Base-by-base conservation (phyloP, 805 yeast species). In the Crinitomyces ghanaensis region DNA sequence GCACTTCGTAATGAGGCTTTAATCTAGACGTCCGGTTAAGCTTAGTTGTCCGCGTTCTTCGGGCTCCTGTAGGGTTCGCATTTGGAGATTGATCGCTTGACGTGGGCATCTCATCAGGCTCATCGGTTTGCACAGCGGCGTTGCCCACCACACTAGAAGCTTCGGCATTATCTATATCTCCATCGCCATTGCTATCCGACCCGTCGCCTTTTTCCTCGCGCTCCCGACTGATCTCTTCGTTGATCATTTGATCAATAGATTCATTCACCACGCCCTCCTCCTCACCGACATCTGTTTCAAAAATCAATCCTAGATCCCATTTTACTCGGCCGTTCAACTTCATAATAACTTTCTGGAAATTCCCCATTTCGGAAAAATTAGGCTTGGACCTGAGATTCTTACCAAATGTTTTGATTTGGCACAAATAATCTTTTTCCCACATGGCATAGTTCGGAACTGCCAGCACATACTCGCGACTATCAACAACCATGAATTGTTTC, bases 241-340 rank as follows among this genome's bases (percentile, higher is more conserved):
- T 19, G 11, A n/a, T 28, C 12, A 13, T 14, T 11, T 14, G 28
- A 12, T 25, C 17, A 25, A 25, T 12, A n/a, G n/a, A n/a, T n/a
- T n/a, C n/a, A n/a, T n/a, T n/a, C n/a, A n/a, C n/a, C n/a, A n/a
- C n/a, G n/a, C n/a, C n/a, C 11, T 48, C 46, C 19, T 57, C 17
- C 5, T 14, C 20, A 3, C 25, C 53, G 19, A 51, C 51, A 34
- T 78, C 77, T 38, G 79, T 58, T 51, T 84, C 94, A 56, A 83
- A 82, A 14, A 69, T 42, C 44, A 81, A 57, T 0, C 95, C 95
- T 30, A 77, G 57, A 22, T 65, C 70, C 95, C 95, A 85, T n/a
- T 59, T 51, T 5, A 85, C 91, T 25, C 63, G 59, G 19, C 85
- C 85, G 7, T 65, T 59, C 19, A 85, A 60, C 42, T 70, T 73